A percentile compares a stretch with the other conserved stretches of the same genome.
Conservation (phyloP, 371 early-diverging fungal genomes). For the Mucor irregularis region DNA sequence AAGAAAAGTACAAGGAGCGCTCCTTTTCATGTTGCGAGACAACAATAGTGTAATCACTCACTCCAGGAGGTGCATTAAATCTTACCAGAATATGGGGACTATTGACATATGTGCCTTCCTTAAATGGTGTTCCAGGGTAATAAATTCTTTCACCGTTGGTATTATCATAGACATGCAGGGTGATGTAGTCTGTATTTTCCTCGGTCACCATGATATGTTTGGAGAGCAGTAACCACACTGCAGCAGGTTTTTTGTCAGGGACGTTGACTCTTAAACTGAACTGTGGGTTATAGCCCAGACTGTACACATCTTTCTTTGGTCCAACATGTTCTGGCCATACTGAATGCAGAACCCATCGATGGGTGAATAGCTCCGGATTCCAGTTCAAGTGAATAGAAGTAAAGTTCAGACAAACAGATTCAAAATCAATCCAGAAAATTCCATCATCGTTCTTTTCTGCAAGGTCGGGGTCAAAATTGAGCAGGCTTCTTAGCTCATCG, state of each 20-base stretch:
- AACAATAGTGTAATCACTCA: conserved; percentile 71
- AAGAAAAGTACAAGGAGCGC: conserved; percentile 69
- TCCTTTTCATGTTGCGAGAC: conserved; percentile 79
- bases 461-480: conserved; percentile 70
- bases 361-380: conserved; percentile 75
- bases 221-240: conserved; percentile 79
- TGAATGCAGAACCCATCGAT: conserved; percentile 65
- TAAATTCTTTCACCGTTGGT: conserved; percentile 73
- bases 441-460: conserved; percentile 74
- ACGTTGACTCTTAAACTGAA: conserved; percentile 65
- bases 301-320: conserved; percentile 67
- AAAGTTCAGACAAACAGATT: conserved; percentile 74
- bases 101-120: conserved; percentile 81
- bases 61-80: conserved; percentile 67
- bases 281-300: conserved; percentile 78
- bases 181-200: conserved; percentile 83
- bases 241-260: conserved; percentile 53
- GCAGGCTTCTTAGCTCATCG: conserved; percentile 54
- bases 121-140: conserved; percentile 74
- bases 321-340: conserved; percentile 64
- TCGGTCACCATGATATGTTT: conserved; percentile 82
- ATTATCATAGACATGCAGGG: conserved; percentile 77
- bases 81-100: conserved; percentile 80
- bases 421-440: conserved; percentile 88
- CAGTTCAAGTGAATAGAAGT: conserved; percentile 89